Evolutionary conservation across 805 yeast species (phyloP), one percentile per base, ranked within the genome.

Genomic region (Starmerella vaccinii): DNA sequence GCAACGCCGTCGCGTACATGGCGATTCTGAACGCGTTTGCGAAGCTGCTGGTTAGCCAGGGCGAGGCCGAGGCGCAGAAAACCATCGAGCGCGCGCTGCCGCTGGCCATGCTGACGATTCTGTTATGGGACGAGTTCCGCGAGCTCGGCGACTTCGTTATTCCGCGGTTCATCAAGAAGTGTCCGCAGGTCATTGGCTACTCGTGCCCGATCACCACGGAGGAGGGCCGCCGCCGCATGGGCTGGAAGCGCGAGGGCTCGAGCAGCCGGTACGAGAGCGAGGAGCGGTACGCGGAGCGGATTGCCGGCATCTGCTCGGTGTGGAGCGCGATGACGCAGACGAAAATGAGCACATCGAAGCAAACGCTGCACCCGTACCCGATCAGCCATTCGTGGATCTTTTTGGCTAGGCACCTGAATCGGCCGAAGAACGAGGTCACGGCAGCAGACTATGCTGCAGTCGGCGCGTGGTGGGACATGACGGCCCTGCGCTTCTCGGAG

Each of bases 381-480:
- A 68, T 76, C 18, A 63, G 71, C 9, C 67, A 74, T 52, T 69
- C 75, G 22, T 90, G 97, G 97, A 68, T 59, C 29, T 74, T 86
- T 63, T 57, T 83, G n/a, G 81, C 95, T 0, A 70, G 97, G 40
- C 64, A 78, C 46, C 70, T 84, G 39, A 88, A 92, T 65, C 68
- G 74, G 23, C 75, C 78, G 1, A 30, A 61, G 2, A 68, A 69
- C 0, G 63, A 75, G 13, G 61, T 88, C 12, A 70, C 78, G 0
- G 82, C 85, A 56, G 75, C 82, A 0, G 95, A 89, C 63, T 89
- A 73, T 61, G 71, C 79, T 0, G 76, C 82, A 1, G 73, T 80
- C 4, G 81, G 86, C 2, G 77, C 83, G 30, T 89, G 97, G 97
- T 87, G 97, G 95, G 97, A 92, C 57, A 78, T 88, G 5, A 73